These are phyloP conservation scores for Graphilbum fragrans DNA, from an alignment of 2,329 filamentous ascomycete species.

Conservation along the genomic window DNA sequence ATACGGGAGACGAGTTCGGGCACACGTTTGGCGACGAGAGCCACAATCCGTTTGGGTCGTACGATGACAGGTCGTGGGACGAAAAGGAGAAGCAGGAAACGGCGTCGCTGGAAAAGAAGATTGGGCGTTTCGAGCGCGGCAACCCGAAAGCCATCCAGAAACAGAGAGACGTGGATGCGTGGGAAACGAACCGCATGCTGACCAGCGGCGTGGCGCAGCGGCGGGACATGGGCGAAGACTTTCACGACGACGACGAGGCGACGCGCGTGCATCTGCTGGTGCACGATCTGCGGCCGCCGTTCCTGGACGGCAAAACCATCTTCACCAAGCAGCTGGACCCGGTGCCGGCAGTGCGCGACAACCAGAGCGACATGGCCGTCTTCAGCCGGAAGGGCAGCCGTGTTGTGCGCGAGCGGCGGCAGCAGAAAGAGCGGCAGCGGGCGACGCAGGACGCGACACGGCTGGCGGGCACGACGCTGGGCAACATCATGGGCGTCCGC, in stretches of 20 bases:
- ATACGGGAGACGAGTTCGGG: slow-evolving; percentile 69
- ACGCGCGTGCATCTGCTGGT: slow-evolving; percentile 84
- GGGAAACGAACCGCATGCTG: slow-evolving; percentile 98
- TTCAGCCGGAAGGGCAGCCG: slow-evolving; percentile 92
- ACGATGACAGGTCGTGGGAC: slow-evolving; percentile 62
- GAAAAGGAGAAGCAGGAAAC: slow-evolving; percentile 57
- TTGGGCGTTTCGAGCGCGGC: slow-evolving; percentile 50
- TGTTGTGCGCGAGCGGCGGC: slow-evolving; percentile 80
- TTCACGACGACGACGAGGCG: slow-evolving; percentile 81
- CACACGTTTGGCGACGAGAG: slow-evolving; percentile 81
- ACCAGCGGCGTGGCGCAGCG: slow-evolving; percentile 91
- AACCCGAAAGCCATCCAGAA: slow-evolving; percentile 70
- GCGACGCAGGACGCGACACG: slow-evolving; percentile 94
- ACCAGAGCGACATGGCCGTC: slow-evolving; percentile 97
- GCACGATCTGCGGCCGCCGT: slow-evolving; percentile 87
- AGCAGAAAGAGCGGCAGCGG: slow-evolving; percentile 85
- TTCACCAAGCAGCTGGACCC: slow-evolving; percentile 97
- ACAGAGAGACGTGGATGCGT: slow-evolving; percentile 90
- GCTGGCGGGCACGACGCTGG: slow-evolving; percentile 78
- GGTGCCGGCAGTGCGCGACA: slow-evolving; percentile 81
- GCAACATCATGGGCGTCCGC: slow-evolving; percentile 91
- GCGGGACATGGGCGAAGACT: slow-evolving; percentile 67
- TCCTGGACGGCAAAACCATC: slow-evolving; percentile 85
- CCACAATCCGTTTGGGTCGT: slow-evolving; percentile 83
- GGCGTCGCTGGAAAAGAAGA: slow-evolving; percentile 68